A percentile compares a stretch with the other conserved stretches of the same genome.
Conservation (phyloP, 768 basidiomycete species). For the Tremella fuciformis region DNA sequence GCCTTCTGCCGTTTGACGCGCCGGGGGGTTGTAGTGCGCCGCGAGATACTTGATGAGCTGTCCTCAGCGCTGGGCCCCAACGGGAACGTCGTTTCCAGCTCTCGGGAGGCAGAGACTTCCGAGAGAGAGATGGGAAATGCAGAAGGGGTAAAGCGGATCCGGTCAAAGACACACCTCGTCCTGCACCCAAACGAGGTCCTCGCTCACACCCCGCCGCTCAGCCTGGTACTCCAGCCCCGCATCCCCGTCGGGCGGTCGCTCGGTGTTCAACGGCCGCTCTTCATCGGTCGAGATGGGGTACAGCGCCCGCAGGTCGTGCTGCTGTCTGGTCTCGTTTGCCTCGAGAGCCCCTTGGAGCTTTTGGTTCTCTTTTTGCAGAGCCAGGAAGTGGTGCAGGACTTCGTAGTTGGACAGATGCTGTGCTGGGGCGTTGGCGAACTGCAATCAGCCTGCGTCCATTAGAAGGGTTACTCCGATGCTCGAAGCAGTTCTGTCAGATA, state of each 20-base stretch:
- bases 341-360: conserved; percentile 15
- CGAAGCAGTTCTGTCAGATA: no score
- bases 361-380: conserved; percentile 64
- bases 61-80: background rate
- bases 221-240: conserved; percentile 70
- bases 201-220: conserved; percentile 62
- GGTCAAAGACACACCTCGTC: conserved; percentile 61
- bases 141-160: background rate
- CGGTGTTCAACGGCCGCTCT: conserved; percentile 13
- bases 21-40: conserved; percentile 59
- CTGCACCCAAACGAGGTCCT: conserved; percentile 80
- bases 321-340: conserved; percentile 10
- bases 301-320: conserved; percentile 2
- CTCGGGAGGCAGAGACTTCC: background rate
- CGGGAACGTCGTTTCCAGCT: background rate
- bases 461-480: no score
- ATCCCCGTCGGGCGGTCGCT: conserved; percentile 25
- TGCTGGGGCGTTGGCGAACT: conserved; percentile 63
- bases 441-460: background rate
- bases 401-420: conserved; percentile 85
- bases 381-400: conserved; percentile 71
- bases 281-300: conserved; percentile 13
- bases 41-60: conserved; percentile 85
- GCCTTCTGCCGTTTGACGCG: conserved; percentile 63
- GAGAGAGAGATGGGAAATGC: background rate